These are phyloP conservation scores for Chenopodium formosanum DNA, from an alignment of 148 eudicot species.

Conservation along the genomic window DNA sequence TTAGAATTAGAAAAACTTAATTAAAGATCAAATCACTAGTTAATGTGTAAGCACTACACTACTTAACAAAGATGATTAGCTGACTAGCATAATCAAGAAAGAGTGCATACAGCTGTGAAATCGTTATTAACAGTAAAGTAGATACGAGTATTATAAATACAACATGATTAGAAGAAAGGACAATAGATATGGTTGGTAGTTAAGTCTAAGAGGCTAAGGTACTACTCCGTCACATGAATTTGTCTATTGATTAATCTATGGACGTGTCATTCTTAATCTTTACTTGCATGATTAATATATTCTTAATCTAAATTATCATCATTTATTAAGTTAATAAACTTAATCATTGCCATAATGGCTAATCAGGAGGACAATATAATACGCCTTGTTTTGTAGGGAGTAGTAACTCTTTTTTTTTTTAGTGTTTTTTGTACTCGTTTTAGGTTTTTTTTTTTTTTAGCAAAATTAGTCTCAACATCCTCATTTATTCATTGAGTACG, in stretches of 20 bases:
- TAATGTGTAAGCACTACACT: background rate
- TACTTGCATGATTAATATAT: background rate
- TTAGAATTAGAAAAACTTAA: background rate
- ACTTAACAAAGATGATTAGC: background rate
- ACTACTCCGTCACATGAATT: background rate
- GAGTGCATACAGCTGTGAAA: background rate
- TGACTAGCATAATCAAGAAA: background rate
- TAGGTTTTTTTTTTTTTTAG: too few species aligned
- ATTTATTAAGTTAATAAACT: background rate
- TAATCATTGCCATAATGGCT: background rate
- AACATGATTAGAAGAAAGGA: background rate
- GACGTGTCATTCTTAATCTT: background rate
- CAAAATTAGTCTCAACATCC: too few species aligned
- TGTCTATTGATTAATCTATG: background rate
- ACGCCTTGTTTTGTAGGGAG: too few species aligned
- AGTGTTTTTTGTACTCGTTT: too few species aligned
- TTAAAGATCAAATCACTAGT: constrained; percentile 2
- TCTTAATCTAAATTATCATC: background rate
- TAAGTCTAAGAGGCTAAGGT: background rate
- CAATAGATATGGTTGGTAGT: background rate
- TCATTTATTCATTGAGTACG: too few species aligned
- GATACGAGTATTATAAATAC: background rate
- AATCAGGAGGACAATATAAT: too few species aligned
- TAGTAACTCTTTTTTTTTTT: too few species aligned
- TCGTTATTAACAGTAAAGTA: background rate